A percentile compares a stretch with the other conserved stretches of the same genome.
Conservation (phyloP, 208 protist genomes). For the Acanthamoeba polyphaga region DNA sequence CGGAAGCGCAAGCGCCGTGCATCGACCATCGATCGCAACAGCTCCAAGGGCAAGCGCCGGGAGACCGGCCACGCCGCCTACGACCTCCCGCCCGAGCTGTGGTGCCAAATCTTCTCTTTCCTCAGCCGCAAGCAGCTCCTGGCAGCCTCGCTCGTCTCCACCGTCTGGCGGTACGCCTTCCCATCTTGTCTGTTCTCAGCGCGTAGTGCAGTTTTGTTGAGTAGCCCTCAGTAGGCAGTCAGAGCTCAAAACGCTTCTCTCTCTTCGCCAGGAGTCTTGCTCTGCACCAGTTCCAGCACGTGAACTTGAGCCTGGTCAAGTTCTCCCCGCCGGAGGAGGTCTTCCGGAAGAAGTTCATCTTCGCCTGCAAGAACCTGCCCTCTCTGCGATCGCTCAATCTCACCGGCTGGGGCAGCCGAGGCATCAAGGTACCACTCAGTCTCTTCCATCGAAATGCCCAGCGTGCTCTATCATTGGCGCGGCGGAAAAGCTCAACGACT, state of each 20-base stretch:
- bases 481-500: neutral
- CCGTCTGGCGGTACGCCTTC: neutral
- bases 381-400: slow-evolving; percentile 17
- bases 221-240: neutral
- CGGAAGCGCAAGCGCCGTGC: slow-evolving; percentile 9
- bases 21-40: neutral
- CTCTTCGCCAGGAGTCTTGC: neutral
- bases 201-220: too few relatives aligned
- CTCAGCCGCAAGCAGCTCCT: slow-evolving; percentile 38
- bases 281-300: slow-evolving; percentile 43
- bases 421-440: neutral
- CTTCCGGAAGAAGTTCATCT: slow-evolving; percentile 50
- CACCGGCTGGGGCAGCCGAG: slow-evolving; percentile 22
- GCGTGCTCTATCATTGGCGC: too few relatives aligned
- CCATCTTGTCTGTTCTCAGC: neutral
- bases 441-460: neutral
- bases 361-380: slow-evolving; percentile 42
- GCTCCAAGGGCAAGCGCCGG: neutral
- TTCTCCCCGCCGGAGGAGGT: slow-evolving; percentile 46
- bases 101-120: slow-evolving; percentile 46
- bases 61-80: neutral
- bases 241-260: neutral
- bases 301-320: slow-evolving; percentile 14
- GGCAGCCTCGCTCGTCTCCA: neutral
- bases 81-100: slow-evolving; percentile 15